Evolutionary conservation across 164 flowering plant species (phyloP).

Genomic region (Tetracentron sinense): DNA sequence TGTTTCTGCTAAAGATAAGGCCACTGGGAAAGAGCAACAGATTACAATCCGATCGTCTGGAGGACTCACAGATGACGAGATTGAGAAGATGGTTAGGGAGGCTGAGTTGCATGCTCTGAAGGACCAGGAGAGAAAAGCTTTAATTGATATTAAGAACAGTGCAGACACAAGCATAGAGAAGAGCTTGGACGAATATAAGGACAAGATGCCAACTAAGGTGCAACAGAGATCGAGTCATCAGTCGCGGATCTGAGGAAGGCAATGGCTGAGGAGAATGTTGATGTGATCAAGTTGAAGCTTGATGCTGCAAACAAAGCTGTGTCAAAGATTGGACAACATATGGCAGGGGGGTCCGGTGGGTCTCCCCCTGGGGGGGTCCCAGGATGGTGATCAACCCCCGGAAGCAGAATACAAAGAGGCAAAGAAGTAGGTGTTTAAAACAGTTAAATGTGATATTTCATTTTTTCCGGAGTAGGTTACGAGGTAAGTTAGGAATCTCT

Average conservation of each 20-base stretch:
- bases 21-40: constrained; percentile 30
- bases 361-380: neutral
- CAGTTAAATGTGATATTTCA: too few relatives aligned
- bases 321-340: constrained; percentile 35
- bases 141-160: constrained; percentile 23
- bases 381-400: constrained; percentile 24
- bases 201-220: constrained; percentile 37
- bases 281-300: constrained; percentile 26
- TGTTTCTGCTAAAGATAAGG: constrained; percentile 31
- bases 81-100: neutral
- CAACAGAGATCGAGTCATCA: constrained; percentile 26
- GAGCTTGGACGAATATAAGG: constrained; percentile 48
- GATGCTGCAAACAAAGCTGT: constrained; percentile 35
- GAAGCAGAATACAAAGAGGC: constrained; percentile 27
- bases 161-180: constrained; percentile 45
- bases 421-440: constrained; percentile 24
- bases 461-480: too few relatives aligned
- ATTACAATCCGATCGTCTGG: constrained; percentile 36
- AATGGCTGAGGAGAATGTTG: constrained; percentile 27
- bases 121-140: too few relatives aligned
- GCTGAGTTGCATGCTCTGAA: too few relatives aligned
- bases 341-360: constrained; percentile 23
- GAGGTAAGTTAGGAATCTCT: too few relatives aligned
- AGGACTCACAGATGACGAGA: constrained; percentile 32
- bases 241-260: constrained; percentile 27